Evolutionary conservation across 805 yeast species (phyloP).

Genomic region (Schwanniomyces sp.): DNA sequence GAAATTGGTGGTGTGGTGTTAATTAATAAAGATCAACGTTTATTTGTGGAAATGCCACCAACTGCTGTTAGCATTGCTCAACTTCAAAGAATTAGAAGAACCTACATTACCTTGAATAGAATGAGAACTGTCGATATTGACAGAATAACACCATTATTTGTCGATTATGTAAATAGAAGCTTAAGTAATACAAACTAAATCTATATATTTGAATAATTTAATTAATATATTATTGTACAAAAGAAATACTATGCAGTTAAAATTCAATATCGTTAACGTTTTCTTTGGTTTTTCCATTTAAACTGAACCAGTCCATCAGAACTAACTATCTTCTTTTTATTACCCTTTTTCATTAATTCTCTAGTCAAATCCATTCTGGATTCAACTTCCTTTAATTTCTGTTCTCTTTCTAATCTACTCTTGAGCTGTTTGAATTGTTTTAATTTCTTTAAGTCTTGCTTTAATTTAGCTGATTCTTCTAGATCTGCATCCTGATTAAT

Average conservation of each 20-base stretch:
- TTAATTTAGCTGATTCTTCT: conserved; percentile 32
- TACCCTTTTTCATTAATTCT: conserved; percentile 89
- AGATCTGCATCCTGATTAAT: conserved; percentile 23
- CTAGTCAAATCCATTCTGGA: conserved; percentile 73
- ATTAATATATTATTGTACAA: conserved; percentile 1
- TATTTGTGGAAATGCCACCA: conserved; percentile 62
- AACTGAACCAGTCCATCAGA: conserved; percentile 67
- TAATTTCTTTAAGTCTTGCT: conserved; percentile 52
- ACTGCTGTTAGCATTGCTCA: conserved; percentile 66
- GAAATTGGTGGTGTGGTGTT: conserved; percentile 49
- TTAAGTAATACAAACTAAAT: conserved; percentile 34
- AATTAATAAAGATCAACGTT: conserved; percentile 43
- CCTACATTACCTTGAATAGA: conserved; percentile 77
- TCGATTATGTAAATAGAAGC: conserved; percentile 72
- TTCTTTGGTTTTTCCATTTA: conserved; percentile 85
- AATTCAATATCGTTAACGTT: conserved; percentile 30
- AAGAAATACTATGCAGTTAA: neutral
- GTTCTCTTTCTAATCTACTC: conserved; percentile 66
- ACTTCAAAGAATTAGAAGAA: conserved; percentile 79
- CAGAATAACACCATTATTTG: conserved; percentile 70
- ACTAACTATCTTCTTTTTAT: conserved; percentile 71
- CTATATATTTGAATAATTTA: neutral
- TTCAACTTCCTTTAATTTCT: conserved; percentile 66
- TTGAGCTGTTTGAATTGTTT: conserved; percentile 61
- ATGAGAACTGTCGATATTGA: conserved; percentile 71